These are phyloP conservation scores for Xanthoconium separans DNA, from an alignment of 1,284 basidiomycete genomes.

Conservation along the genomic window DNA sequence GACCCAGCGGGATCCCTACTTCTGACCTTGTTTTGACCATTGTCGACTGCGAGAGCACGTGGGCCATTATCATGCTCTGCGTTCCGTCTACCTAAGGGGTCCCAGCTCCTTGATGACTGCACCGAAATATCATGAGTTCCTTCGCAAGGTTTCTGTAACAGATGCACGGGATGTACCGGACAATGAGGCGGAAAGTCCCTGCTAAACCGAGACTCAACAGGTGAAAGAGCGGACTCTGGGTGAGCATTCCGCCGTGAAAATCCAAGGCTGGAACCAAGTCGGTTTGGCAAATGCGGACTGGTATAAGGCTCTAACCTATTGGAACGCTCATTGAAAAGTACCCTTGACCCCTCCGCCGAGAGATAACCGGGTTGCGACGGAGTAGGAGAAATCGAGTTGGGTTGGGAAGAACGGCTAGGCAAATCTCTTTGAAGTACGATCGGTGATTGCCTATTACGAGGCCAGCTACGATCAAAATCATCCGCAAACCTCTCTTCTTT, in stretches of 20 bases:
- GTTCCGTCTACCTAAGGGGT: slow-evolving; percentile 19
- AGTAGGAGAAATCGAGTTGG: slow-evolving; percentile 32
- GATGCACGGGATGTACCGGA: slow-evolving; percentile 41
- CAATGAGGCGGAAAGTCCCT: slow-evolving; percentile 48
- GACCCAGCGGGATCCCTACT: slow-evolving; percentile 17
- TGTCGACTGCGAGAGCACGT: slow-evolving; percentile 14
- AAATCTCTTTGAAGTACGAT: slow-evolving; percentile 42
- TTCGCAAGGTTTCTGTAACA: slow-evolving; percentile 47
- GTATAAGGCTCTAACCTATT: slow-evolving; percentile 80
- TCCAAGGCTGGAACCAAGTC: slow-evolving; percentile 34
- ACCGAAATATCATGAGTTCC: slow-evolving; percentile 13
- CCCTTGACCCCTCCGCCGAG: slow-evolving; percentile 56
- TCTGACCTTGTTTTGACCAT: slow-evolving; percentile 20
- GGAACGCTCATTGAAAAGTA: slow-evolving; percentile 88
- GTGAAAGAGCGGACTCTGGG: slow-evolving; percentile 42
- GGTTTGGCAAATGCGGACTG: slow-evolving; percentile 37
- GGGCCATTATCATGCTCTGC: slow-evolving; percentile 19
- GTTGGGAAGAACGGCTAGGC: slow-evolving; percentile 36
- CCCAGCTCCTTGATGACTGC: slow-evolving; percentile 21
- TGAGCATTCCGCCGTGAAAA: slow-evolving; percentile 43
- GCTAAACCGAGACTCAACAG: slow-evolving; percentile 43
- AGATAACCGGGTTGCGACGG: slow-evolving; percentile 45
- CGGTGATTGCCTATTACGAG: slow-evolving; percentile 55
- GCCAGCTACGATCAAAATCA: slow-evolving; percentile 93
- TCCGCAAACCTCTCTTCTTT: slow-evolving; percentile 74